Conservation (phyloP, 1,139 yeast species). For the Pneumocystis oryctolagi region DNA sequence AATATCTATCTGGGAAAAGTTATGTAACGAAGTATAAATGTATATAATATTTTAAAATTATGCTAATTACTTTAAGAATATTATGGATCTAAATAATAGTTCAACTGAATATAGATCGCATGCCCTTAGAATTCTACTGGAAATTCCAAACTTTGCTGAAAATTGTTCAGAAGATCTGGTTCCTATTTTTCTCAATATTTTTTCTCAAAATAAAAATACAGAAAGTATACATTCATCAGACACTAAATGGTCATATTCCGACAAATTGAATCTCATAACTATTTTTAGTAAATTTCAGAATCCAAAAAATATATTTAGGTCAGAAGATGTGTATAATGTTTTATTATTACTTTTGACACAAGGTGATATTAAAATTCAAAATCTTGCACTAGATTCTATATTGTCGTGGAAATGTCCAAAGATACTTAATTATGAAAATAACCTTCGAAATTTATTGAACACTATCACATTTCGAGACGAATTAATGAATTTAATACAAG, state of each 20-base stretch:
- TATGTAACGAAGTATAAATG: not conserved
- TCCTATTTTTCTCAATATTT: slow-evolving; percentile 30
- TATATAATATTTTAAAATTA: not conserved
- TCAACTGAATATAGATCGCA: slow-evolving; percentile 26
- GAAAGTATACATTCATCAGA: slow-evolving; percentile 15
- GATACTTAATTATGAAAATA: slow-evolving; percentile 55
- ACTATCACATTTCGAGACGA: slow-evolving; percentile 80
- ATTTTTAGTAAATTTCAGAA: slow-evolving; percentile 52
- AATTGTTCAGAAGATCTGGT: slow-evolving; percentile 39
- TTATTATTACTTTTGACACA: slow-evolving; percentile 48
- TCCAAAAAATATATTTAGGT: slow-evolving; percentile 36
- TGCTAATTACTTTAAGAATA: not conserved
- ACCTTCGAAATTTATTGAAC: slow-evolving; percentile 59
- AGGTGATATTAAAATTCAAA: slow-evolving; percentile 49
- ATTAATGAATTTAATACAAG: slow-evolving; percentile 45
- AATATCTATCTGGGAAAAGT: not conserved
- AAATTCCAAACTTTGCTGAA: slow-evolving; percentile 56
- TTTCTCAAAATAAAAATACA: slow-evolving; percentile 21
- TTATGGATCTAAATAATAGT: slow-evolving; percentile 3
- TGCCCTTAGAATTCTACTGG: slow-evolving; percentile 36
- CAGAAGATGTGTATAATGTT: slow-evolving; percentile 40
- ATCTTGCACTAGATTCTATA: slow-evolving; percentile 57
- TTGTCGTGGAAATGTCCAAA: slow-evolving; percentile 47
- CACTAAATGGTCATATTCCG: slow-evolving; percentile 38
- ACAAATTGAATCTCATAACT: slow-evolving; percentile 44